phyloP scores from a whole-genome alignment of 2,329 filamentous ascomycete genomes.

The Pseudonectria buxi region DNA sequence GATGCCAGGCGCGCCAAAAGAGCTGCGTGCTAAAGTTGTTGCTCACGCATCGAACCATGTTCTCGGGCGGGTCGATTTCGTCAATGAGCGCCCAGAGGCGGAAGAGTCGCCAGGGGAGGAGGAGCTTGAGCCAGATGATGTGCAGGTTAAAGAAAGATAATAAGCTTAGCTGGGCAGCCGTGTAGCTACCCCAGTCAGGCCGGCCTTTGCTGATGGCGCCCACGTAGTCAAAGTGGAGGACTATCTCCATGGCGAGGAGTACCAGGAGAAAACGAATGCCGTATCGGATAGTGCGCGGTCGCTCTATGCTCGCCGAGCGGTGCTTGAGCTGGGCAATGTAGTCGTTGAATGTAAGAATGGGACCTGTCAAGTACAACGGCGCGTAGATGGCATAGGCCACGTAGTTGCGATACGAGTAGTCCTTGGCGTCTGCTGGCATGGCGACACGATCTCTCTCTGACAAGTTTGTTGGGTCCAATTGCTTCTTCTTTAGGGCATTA shows the following conservation, averaged over 20 bases:
- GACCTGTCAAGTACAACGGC: conserved; percentile 85
- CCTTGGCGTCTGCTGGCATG: conserved; percentile 61
- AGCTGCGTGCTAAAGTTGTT: conserved; percentile 86
- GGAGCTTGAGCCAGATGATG: conserved; percentile 94
- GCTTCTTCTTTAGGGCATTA: conserved; percentile 89
- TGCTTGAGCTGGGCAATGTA: conserved; percentile 84
- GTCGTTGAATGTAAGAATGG: conserved; percentile 96
- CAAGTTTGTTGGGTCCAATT: conserved; percentile 78
- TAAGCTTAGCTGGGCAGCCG: conserved; percentile 79
- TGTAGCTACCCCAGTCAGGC: conserved; percentile 77
- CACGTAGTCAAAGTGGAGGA: conserved; percentile 88
- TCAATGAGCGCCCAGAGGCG: conserved; percentile 91
- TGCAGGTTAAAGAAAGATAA: conserved; percentile 94
- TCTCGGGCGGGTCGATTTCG: conserved; percentile 90
- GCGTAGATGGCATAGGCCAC: conserved; percentile 85
- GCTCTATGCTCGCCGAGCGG: conserved; percentile 62
- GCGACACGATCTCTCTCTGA: conserved; percentile 83
- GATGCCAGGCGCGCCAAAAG: conserved; percentile 97
- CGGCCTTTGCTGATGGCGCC: conserved; percentile 80
- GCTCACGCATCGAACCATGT: conserved; percentile 94
- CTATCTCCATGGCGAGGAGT: conserved; percentile 81
- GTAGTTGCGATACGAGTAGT: conserved; percentile 81
- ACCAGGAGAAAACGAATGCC: conserved; percentile 73
- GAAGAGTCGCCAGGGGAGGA: conserved; percentile 97
- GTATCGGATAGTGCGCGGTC: conserved; percentile 68